These are phyloP conservation scores for Hypoxylon sp. DNA, from an alignment of 2,329 filamentous ascomycete species.

Conservation along the genomic window DNA sequence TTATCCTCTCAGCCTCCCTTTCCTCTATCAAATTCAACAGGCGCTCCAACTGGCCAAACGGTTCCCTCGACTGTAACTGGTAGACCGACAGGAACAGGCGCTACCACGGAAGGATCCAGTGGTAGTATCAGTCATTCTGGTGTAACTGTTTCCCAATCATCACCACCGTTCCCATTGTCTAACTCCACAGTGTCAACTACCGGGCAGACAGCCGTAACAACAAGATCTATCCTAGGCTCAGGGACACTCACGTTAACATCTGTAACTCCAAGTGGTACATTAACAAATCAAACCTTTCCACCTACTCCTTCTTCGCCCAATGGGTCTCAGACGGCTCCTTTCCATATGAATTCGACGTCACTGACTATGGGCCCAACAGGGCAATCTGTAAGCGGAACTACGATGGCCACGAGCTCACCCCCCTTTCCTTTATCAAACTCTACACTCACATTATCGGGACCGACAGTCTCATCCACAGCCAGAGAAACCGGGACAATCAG, in stretches of 20 bases:
- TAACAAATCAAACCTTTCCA: conserved; percentile 1
- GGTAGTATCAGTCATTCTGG: conserved; percentile 13
- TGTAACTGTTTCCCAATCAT: conserved; percentile 8
- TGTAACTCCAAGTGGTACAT: conserved; percentile 6
- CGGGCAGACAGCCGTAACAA: conserved; percentile 16
- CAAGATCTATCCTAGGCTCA: conserved; percentile 7
- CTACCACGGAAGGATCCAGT: conserved; percentile 3
- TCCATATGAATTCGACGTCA: conserved; percentile 24
- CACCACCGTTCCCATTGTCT: conserved; percentile 32
- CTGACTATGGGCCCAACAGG: conserved; percentile 5
- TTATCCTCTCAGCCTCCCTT: conserved; percentile 19
- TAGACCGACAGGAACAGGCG: conserved; percentile 3
- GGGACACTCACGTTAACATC: conserved; percentile 6
- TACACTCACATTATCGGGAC: conserved; percentile 1
- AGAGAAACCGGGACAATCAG: conserved; percentile 4
- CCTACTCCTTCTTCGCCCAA: conserved; percentile 4
- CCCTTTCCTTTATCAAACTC: conserved; percentile 19
- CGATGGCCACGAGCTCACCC: not conserved
- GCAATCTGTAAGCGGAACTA: conserved; percentile 8
- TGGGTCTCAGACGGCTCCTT: conserved; percentile 23
- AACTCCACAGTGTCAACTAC: conserved; percentile 31
- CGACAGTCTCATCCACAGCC: conserved; percentile 5
- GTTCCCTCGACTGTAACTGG: conserved; percentile 9
- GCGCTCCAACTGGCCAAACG: conserved; percentile 22
- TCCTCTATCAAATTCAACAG: conserved; percentile 28